A percentile compares a stretch with the other conserved stretches of the same genome.
Evolutionary conservation across 495 filamentous ascomycete genomes (phyloP).

Genomic region (Hyaloscypha bicolor): DNA sequence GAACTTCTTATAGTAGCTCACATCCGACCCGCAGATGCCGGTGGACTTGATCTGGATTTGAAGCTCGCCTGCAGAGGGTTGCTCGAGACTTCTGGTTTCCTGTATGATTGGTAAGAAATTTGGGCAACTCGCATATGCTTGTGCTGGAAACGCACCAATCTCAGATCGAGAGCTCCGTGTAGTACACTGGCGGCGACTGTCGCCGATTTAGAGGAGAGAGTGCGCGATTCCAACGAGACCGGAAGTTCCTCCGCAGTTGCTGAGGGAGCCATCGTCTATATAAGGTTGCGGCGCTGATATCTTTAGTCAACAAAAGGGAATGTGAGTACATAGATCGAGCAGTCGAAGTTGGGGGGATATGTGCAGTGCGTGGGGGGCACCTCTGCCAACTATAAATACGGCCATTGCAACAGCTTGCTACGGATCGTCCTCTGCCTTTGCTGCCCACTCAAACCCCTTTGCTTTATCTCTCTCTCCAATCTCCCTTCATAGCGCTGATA

Average conservation of each 20-base stretch:
- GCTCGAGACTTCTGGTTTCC: constrained; percentile 51
- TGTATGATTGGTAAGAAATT: constrained; percentile 30
- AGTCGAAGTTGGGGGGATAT: neutral
- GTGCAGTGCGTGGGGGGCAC: neutral
- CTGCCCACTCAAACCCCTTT: constrained; percentile 9
- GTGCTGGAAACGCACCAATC: constrained; percentile 44
- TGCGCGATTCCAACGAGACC: neutral
- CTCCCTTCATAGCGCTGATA: constrained; percentile 6
- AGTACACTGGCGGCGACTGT: constrained; percentile 47
- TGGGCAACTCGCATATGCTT: constrained; percentile 33
- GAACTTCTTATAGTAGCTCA: constrained; percentile 84
- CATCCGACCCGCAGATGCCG: constrained; percentile 81
- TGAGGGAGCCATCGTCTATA: constrained; percentile 27
- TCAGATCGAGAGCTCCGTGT: constrained; percentile 51
- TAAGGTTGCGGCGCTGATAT: neutral
- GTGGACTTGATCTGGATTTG: constrained; percentile 76
- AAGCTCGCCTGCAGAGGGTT: constrained; percentile 57
- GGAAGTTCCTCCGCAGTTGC: constrained; percentile 21
- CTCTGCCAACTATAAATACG: neutral
- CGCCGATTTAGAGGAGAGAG: constrained; percentile 16
- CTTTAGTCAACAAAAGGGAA: constrained; percentile 16
- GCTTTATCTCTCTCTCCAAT: constrained; percentile 6
- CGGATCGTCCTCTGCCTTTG: neutral
- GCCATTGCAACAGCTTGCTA: constrained; percentile 1
- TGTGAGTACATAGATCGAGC: neutral